phyloP scores from a whole-genome alignment of 257 asterid genomes.

The Solanum lycopersicoides region DNA sequence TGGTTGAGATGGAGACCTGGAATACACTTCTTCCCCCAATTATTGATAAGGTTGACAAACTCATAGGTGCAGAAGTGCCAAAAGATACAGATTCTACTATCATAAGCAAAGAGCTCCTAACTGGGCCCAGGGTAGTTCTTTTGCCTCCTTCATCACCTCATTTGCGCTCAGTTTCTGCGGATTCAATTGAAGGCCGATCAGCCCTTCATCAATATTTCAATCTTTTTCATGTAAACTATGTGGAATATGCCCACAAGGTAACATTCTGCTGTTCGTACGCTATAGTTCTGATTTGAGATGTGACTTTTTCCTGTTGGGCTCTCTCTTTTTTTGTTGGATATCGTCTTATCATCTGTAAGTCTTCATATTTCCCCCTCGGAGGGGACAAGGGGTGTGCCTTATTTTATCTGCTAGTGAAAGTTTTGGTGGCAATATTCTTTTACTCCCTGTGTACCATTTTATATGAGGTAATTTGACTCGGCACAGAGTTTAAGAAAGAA shows the following conservation, averaged over 20 bases:
- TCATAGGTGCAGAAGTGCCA: slow-evolving; percentile 13
- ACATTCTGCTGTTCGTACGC: neutral
- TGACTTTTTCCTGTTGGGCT: neutral
- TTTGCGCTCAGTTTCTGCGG: slow-evolving; percentile 59
- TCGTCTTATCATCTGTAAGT: neutral
- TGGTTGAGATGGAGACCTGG: slow-evolving; percentile 81
- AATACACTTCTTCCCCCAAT: slow-evolving; percentile 43
- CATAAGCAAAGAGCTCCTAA: slow-evolving; percentile 81
- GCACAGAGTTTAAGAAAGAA: too few relatives aligned
- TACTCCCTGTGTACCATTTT: neutral
- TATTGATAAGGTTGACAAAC: slow-evolving; percentile 27
- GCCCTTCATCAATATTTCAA: slow-evolving; percentile 87
- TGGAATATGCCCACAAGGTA: slow-evolving; percentile 97
- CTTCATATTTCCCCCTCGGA: neutral
- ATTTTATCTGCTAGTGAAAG: neutral
- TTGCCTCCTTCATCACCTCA: slow-evolving; percentile 68
- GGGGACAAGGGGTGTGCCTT: neutral
- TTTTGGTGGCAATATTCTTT: neutral
- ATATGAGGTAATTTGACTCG: too few relatives aligned
- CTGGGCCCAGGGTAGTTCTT: slow-evolving; percentile 65
- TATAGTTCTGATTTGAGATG: neutral
- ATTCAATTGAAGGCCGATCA: slow-evolving; percentile 91
- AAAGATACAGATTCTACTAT: slow-evolving; percentile 40
- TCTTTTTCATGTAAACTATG: slow-evolving; percentile 82
- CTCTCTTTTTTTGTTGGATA: neutral